Base-by-base conservation (phyloP, 2,329 filamentous ascomycete species). In the Ascochyta lentis region DNA sequence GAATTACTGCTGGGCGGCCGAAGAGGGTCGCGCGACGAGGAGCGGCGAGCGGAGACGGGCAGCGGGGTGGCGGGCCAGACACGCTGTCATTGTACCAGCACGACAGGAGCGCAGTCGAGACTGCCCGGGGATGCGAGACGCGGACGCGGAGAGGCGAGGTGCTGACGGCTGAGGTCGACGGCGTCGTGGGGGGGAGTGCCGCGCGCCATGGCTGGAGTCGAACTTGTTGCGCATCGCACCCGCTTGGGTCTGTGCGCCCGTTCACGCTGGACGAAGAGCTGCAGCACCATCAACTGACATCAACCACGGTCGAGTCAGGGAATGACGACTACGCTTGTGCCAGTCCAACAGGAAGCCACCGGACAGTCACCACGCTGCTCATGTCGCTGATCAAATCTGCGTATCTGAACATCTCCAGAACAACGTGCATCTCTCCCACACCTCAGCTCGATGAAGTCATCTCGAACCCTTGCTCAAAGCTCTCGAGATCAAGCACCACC, bases 81-180 rank as follows among this genome's bases (percentile, higher is more conserved):
- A 60, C 62, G 69, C 61, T 61, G 64, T 65, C 70, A 73, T 73
- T 60, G 65, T 69, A 70, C 70, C 67, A 73, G 61, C 65, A 71
- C 60, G 66, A 68, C 72, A 74, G 72, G 63, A 68, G 70, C 64
- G 69, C 69, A 67, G 65, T 52, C 56, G 52, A 61, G 64, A 59
- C 64, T 65, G 66, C 65, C 64, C 66, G 68, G 54, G 45, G 51
- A 49, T 52, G 54, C 40, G 50, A 41, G 57, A 40, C 43, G 54
- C 41, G 50, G 57, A 40, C 43, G 50, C 48, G 47, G 35, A 37
- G 43, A 43, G 34, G 57, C 48, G 39, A 22, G 55, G 43, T 45
- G 47, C 6, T 44, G 58, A 51, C 44, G 50, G 29, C 29, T n/a
- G 38, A 46, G 57, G 43, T 13, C 39, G 49, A 34, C 44, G 57